A percentile compares a stretch with the other conserved stretches of the same genome.
These are phyloP conservation scores for Entomortierella beljakovae DNA, from an alignment of 192 early-diverging fungal genomes.

Conservation along the genomic window DNA sequence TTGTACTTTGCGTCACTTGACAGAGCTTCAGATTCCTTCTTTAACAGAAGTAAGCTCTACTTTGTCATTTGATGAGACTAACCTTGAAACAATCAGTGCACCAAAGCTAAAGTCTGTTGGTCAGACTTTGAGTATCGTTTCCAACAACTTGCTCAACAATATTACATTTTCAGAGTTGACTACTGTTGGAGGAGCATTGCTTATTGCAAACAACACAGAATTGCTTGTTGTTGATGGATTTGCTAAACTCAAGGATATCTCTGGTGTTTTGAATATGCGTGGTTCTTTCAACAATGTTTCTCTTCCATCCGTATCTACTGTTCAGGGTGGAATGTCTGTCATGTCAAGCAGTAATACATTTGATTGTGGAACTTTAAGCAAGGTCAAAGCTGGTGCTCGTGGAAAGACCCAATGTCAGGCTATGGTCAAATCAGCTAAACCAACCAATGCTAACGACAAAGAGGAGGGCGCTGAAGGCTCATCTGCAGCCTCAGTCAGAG, in stretches of 20 bases:
- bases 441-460: conserved; percentile 22
- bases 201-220: conserved; percentile 74
- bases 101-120: conserved; percentile 59
- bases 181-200: conserved; percentile 69
- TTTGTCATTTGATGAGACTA: conserved; percentile 70
- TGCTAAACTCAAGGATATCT: conserved; percentile 64
- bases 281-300: conserved; percentile 70
- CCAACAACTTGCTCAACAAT: conserved; percentile 65
- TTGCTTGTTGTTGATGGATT: conserved; percentile 64
- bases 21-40: conserved; percentile 55
- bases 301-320: conserved; percentile 62
- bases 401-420: conserved; percentile 42
- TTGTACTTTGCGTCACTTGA: conserved; percentile 68
- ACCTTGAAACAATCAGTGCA: conserved; percentile 61
- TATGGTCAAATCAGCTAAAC: conserved; percentile 31
- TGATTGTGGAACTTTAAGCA: conserved; percentile 54
- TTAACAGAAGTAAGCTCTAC: conserved; percentile 62
- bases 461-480: not conserved
- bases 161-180: conserved; percentile 67
- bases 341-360: conserved; percentile 67
- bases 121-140: conserved; percentile 67
- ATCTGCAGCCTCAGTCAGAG: not conserved
- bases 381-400: conserved; percentile 36
- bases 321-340: conserved; percentile 73
- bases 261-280: conserved; percentile 68